Percentiles rank a stretch among this genome's conserved stretches.
These are phyloP conservation scores for Cordyceps javanica DNA, from an alignment of 2,329 filamentous ascomycete genomes.

Conservation along the genomic window DNA sequence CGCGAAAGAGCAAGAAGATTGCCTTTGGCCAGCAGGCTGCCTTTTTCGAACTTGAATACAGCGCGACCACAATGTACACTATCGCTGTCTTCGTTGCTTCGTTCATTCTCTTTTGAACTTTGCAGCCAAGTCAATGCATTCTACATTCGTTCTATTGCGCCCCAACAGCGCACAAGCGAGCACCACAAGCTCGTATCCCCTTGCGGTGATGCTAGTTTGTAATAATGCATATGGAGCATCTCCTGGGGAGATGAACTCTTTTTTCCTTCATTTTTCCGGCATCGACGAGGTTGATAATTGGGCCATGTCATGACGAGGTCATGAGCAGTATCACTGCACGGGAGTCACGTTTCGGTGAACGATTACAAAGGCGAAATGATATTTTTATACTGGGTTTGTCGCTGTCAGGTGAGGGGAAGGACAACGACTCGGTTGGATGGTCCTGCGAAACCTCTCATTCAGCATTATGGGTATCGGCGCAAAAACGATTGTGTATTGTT, in stretches of 20 bases:
- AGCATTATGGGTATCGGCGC: conserved; percentile 12
- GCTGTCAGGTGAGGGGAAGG: conserved; percentile 3
- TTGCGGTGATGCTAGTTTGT: neutral
- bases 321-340: neutral
- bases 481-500: conserved; percentile 8
- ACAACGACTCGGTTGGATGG: conserved; percentile 3
- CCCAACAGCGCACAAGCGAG: neutral
- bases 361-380: conserved; percentile 10
- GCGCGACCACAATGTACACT: conserved; percentile 43
- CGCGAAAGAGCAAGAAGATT: conserved; percentile 46
- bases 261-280: neutral
- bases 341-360: conserved; percentile 5
- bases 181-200: neutral
- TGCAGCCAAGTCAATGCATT: neutral
- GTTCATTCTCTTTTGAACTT: conserved; percentile 22
- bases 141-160: neutral
- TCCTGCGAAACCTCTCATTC: conserved; percentile 2
- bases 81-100: conserved; percentile 41
- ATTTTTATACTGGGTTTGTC: neutral
- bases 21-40: conserved; percentile 47
- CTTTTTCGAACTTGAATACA: conserved; percentile 52
- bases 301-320: neutral
- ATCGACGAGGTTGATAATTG: neutral
- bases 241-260: neutral
- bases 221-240: neutral